A percentile compares a stretch with the other conserved stretches of the same genome.
These are phyloP conservation scores for Aspergillus affinis DNA, from an alignment of 495 filamentous ascomycete species.

Conservation along the genomic window DNA sequence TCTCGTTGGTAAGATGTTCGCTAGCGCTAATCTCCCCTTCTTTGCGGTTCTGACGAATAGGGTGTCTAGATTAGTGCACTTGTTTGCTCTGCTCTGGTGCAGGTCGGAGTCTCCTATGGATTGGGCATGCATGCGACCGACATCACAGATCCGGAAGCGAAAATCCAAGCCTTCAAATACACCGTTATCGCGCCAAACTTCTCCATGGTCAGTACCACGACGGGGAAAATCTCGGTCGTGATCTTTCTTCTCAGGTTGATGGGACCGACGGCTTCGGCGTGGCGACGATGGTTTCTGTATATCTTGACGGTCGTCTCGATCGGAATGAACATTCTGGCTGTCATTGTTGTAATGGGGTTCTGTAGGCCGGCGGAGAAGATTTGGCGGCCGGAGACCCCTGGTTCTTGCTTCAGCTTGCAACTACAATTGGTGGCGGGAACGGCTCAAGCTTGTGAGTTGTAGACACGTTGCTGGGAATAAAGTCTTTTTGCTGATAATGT, in stretches of 20 bases:
- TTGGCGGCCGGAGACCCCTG: constrained; percentile 9
- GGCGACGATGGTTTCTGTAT: constrained; percentile 14
- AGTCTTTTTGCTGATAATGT: neutral
- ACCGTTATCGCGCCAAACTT: constrained; percentile 16
- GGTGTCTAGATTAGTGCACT: constrained; percentile 9
- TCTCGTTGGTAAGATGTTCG: constrained; percentile 8
- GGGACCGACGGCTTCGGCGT: constrained; percentile 2
- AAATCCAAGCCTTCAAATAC: constrained; percentile 13
- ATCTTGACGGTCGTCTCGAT: constrained; percentile 10
- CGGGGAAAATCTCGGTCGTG: constrained; percentile 13
- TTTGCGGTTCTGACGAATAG: neutral
- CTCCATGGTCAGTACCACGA: constrained; percentile 17
- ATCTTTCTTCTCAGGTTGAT: constrained; percentile 17
- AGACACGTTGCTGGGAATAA: neutral
- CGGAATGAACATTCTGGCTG: constrained; percentile 9
- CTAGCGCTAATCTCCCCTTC: neutral
- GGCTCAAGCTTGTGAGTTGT: constrained; percentile 10
- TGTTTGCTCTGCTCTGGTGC: constrained; percentile 12
- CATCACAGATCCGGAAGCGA: constrained; percentile 2
- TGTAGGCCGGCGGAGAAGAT: constrained; percentile 14
- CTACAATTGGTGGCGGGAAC: constrained; percentile 10
- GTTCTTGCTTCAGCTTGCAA: constrained; percentile 8
- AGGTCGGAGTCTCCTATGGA: constrained; percentile 14
- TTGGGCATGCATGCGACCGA: constrained; percentile 9
- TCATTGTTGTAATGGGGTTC: constrained; percentile 15